Evolutionary conservation across 192 early-diverging fungal genomes (phyloP), one percentile per base, ranked within the genome.

Genomic region (Backusella morwellensis): DNA sequence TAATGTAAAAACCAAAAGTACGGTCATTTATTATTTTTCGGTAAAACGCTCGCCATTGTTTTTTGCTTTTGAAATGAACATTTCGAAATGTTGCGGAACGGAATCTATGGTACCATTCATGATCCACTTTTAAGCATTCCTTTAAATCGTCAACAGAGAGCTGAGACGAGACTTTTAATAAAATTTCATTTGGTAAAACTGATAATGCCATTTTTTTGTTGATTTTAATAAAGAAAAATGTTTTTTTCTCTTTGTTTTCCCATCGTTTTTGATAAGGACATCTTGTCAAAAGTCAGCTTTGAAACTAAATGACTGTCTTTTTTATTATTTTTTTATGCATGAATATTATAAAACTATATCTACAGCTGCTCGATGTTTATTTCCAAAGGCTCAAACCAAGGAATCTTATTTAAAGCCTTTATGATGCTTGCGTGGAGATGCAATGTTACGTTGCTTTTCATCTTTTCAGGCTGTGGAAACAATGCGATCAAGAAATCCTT

Each of bases 131-230:
- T 29, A 72, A 32, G 29, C 70, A 72, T 47, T 40, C 29, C 70
- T 72, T 72, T 34, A 42, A 41, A 17, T 72, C 70, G 6, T n/a
- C 14, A n/a, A 36, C n/a, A 26, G 35, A 70, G n/a, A 70, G 35
- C 7, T 40, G 68, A n/a, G 15, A 35, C 19, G 35, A 70, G 19
- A 70, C 14, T 70, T 70, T 35, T 40, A 36, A 70, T 35, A 70
- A 23, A 7, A 70, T 70, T 70, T 70, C 68, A 70, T 70, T 70
- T 41, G 68, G 68, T 70, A 70, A 40, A 70, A 0, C 12, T 26
- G 35, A 35, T 14, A 70, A 38, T 23, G 68, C 8, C 68, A 70
- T 70, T 26, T 69, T 17, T 68, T 19, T 68, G 19, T 40, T 68
- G 21, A n/a, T 68, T n/a, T n/a, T 38, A 4, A 41, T 35, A 41